Conservation (phyloP, 345 rosid species). For the Eucalyptus paniculata region DNA sequence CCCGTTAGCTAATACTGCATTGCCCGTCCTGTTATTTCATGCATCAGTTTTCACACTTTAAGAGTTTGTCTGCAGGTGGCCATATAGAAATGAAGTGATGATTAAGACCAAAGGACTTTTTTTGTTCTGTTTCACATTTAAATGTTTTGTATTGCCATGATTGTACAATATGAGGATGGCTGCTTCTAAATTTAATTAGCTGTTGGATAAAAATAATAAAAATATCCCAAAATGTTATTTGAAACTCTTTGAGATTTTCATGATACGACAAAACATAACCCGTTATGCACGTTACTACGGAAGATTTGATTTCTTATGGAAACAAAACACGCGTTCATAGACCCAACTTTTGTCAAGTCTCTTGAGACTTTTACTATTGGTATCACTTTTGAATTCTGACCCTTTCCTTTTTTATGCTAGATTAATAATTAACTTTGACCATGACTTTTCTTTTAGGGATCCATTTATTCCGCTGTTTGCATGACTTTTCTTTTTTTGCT, state of each 20-base stretch:
- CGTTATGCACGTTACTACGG: background rate
- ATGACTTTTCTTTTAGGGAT: background rate
- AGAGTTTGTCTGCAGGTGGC: background rate
- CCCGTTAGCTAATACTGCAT: too few species aligned
- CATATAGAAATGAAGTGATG: background rate
- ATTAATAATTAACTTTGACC: background rate
- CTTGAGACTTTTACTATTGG: background rate
- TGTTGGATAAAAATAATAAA: background rate
- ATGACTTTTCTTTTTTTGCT: too few species aligned
- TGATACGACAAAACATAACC: background rate
- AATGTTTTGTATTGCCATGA: background rate
- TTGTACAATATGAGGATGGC: background rate
- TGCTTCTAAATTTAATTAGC: background rate
- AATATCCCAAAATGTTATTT: background rate
- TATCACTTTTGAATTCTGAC: background rate
- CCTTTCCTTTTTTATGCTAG: background rate
- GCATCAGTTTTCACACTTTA: background rate
- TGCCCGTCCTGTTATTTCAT: background rate
- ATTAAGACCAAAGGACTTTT: background rate
- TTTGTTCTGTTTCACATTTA: background rate
- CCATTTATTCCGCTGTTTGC: background rate
- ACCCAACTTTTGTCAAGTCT: background rate
- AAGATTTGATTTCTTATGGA: background rate
- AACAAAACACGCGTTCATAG: background rate
- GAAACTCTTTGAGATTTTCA: background rate